Percentiles rank a stretch among this genome's conserved stretches.
Evolutionary conservation across 164 flowering plant species (phyloP).

Genomic region (Echeveria elegans): DNA sequence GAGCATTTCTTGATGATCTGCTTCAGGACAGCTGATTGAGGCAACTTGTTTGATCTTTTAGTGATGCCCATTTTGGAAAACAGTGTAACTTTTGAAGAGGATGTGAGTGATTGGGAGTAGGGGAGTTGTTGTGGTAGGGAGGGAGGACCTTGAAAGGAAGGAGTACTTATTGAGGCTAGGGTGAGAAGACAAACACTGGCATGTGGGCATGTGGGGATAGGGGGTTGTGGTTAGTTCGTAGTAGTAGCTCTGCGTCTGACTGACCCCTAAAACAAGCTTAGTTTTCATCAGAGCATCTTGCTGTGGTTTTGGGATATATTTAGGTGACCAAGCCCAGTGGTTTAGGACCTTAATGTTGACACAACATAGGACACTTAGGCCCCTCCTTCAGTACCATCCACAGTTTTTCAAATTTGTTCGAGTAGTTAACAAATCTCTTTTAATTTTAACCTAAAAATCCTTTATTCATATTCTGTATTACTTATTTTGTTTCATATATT

Average conservation of each 20-base stretch:
- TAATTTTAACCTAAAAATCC: too few species aligned
- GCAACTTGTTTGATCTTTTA: constrained; percentile 2
- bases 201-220: background rate
- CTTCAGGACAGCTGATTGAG: constrained; percentile 7
- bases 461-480: too few species aligned
- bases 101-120: background rate
- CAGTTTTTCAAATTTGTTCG: too few species aligned
- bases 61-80: constrained; percentile 3
- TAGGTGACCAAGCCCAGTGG: background rate
- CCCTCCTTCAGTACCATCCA: background rate
- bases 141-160: background rate
- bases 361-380: background rate
- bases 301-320: background rate
- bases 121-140: constrained; percentile 3
- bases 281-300: constrained; percentile 2
- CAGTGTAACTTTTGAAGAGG: background rate
- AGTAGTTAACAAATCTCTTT: too few species aligned
- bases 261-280: background rate
- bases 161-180: constrained; percentile 2
- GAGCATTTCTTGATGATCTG: constrained; percentile 7
- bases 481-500: too few species aligned
- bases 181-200: background rate
- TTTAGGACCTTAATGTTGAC: constrained; percentile 6
- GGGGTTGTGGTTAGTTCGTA: background rate
- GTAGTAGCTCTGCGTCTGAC: too few species aligned